Evolutionary conservation across 2,329 filamentous ascomycete species (phyloP).

Genomic region (Bipolaris gigantea): DNA sequence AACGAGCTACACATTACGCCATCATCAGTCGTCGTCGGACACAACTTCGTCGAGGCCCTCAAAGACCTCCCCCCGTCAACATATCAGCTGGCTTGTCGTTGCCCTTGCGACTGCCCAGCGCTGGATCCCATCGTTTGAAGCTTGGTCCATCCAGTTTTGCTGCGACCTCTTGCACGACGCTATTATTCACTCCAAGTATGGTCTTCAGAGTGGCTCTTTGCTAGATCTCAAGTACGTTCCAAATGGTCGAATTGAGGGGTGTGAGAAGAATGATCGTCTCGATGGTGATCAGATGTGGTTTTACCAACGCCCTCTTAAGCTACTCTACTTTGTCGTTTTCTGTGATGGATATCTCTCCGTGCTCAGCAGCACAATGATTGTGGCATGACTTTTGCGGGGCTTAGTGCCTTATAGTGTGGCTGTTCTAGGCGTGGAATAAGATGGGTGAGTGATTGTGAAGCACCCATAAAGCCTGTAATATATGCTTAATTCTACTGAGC

Average conservation of each 20-base stretch:
- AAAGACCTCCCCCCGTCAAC: neutral
- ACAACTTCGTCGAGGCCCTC: neutral
- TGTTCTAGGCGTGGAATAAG: neutral
- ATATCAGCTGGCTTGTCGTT: neutral
- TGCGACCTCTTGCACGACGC: neutral
- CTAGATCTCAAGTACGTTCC: neutral
- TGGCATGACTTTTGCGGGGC: neutral
- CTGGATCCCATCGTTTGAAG: neutral
- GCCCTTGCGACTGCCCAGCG: neutral
- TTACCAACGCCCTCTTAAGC: neutral
- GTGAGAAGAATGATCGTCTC: neutral
- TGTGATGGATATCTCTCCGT: neutral
- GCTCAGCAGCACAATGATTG: neutral
- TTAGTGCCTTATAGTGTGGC: neutral
- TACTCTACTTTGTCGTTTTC: constrained; percentile 1
- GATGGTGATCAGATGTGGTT: neutral
- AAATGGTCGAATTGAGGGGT: neutral
- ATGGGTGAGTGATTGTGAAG: neutral
- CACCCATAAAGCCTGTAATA: neutral
- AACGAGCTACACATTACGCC: neutral
- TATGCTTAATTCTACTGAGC: neutral
- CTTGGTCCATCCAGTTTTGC: neutral
- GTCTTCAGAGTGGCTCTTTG: neutral
- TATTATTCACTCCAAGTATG: neutral
- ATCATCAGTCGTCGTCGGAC: neutral